A percentile compares a stretch with the other conserved stretches of the same genome.
Evolutionary conservation across 768 basidiomycete genomes (phyloP).

Genomic region (Tricholoma terreum): DNA sequence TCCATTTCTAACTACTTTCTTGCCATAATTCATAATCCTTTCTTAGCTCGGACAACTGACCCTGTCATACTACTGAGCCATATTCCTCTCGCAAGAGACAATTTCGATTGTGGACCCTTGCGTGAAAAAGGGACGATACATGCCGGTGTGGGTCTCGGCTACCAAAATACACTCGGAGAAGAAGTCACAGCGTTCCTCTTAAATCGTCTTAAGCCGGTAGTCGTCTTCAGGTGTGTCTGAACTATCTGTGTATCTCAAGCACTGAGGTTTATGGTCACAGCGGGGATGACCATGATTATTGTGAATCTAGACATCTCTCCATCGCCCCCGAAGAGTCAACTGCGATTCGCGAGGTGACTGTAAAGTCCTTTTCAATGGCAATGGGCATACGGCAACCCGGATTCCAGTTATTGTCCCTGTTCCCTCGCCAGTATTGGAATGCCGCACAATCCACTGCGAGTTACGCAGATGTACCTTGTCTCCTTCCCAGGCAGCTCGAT

Average conservation of each 20-base stretch:
- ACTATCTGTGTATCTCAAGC: not conserved
- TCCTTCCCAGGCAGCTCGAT: slow-evolving; percentile 79
- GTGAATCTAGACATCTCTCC: slow-evolving; percentile 55
- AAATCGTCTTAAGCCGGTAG: slow-evolving; percentile 55
- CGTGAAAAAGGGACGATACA: slow-evolving; percentile 75
- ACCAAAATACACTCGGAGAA: slow-evolving; percentile 78
- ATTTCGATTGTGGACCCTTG: slow-evolving; percentile 69
- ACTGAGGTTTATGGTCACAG: slow-evolving; percentile 34
- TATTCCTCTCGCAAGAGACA: slow-evolving; percentile 81
- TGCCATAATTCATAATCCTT: not conserved
- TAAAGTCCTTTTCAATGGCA: slow-evolving; percentile 89
- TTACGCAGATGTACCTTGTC: slow-evolving; percentile 61
- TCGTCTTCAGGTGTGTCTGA: slow-evolving; percentile 67
- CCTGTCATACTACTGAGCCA: slow-evolving; percentile 80
- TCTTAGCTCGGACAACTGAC: slow-evolving; percentile 29
- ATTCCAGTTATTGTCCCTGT: slow-evolving; percentile 85
- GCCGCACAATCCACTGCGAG: slow-evolving; percentile 16
- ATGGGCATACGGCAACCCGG: slow-evolving; percentile 85
- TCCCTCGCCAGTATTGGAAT: slow-evolving; percentile 22
- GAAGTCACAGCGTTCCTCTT: slow-evolving; percentile 67
- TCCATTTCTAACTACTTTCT: not conserved
- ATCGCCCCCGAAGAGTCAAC: slow-evolving; percentile 17
- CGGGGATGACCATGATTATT: slow-evolving; percentile 96
- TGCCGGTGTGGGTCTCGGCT: slow-evolving; percentile 73
- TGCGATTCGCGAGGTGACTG: slow-evolving; percentile 68